Percentiles rank a stretch among this genome's conserved stretches.
Conservation (phyloP, 768 basidiomycete species). For the Favolaschia claudopus region DNA sequence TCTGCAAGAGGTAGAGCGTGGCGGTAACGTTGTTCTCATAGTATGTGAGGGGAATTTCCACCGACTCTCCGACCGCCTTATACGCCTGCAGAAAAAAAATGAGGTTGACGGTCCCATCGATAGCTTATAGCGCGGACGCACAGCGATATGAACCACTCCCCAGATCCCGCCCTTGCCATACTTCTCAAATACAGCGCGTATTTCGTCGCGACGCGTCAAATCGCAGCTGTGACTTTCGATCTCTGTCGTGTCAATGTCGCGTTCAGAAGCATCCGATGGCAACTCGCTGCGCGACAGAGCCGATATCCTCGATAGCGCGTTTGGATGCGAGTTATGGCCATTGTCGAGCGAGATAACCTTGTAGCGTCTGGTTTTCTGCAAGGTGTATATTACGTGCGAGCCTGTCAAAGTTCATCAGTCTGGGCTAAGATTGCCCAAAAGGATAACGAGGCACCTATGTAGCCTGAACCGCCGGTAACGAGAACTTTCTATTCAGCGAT, state of each 20-base stretch:
- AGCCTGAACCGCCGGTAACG: conserved; percentile 23
- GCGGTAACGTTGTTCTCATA: conserved; percentile 94
- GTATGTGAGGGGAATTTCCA: conserved; percentile 91
- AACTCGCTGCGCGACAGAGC: conserved; percentile 82
- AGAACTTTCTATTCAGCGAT: conserved; percentile 20
- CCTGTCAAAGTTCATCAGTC: conserved; percentile 52
- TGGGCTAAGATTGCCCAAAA: conserved; percentile 2
- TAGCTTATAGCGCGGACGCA: conserved; percentile 46
- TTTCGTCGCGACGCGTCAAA: conserved; percentile 73
- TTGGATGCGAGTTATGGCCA: conserved; percentile 88
- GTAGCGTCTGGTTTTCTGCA: conserved; percentile 88
- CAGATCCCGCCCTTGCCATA: conserved; percentile 93
- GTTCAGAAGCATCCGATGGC: conserved; percentile 66
- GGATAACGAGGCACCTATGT: conserved; percentile 26
- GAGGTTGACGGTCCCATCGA: not conserved
- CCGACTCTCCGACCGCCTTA: conserved; percentile 98
- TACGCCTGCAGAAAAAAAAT: conserved; percentile 66
- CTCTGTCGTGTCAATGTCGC: conserved; percentile 74
- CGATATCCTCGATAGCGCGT: conserved; percentile 76
- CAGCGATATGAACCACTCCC: conserved; percentile 96
- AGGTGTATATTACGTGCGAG: conserved; percentile 89
- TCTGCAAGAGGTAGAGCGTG: conserved; percentile 84
- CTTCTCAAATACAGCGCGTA: conserved; percentile 80
- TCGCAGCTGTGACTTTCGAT: conserved; percentile 78
- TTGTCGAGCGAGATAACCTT: conserved; percentile 96